These are phyloP conservation scores for Pichia cephalocereana DNA, from an alignment of 805 yeast species.

Conservation along the genomic window DNA sequence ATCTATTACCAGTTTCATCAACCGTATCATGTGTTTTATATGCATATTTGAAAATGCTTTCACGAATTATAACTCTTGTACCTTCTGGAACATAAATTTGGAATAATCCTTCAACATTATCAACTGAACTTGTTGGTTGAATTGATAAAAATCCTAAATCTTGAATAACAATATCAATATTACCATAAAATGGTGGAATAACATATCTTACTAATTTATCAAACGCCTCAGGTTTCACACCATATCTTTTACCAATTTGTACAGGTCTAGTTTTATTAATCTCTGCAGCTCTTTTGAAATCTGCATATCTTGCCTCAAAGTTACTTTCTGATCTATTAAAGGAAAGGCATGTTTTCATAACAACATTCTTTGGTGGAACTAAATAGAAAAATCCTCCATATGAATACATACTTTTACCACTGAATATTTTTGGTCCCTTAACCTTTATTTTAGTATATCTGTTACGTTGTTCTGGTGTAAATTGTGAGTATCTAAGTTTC, in stretches of 20 bases:
- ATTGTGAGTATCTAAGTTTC: slow-evolving; percentile 6
- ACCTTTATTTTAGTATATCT: slow-evolving; percentile 3
- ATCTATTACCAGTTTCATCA: slow-evolving; percentile 12
- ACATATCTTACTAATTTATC: slow-evolving; percentile 34
- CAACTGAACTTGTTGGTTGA: slow-evolving; percentile 43
- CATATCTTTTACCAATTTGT: slow-evolving; percentile 17
- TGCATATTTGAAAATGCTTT: slow-evolving; percentile 20
- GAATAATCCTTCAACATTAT: slow-evolving; percentile 23
- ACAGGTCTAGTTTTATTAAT: slow-evolving; percentile 17
- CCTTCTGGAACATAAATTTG: slow-evolving; percentile 51
- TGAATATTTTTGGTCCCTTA: slow-evolving; percentile 13
- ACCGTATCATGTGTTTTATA: slow-evolving; percentile 15
- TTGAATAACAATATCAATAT: slow-evolving; percentile 54
- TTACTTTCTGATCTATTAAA: slow-evolving; percentile 32
- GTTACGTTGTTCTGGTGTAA: slow-evolving; percentile 1
- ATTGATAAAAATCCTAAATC: slow-evolving; percentile 57
- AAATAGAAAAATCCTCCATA: slow-evolving; percentile 57
- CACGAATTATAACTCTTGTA: slow-evolving; percentile 42
- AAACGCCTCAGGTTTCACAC: slow-evolving; percentile 19
- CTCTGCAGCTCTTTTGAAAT: slow-evolving; percentile 25
- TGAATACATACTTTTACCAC: slow-evolving; percentile 25
- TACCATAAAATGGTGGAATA: slow-evolving; percentile 65
- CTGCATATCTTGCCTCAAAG: slow-evolving; percentile 27
- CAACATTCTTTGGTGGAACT: slow-evolving; percentile 41
- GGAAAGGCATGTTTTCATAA: slow-evolving; percentile 33